phyloP scores from a whole-genome alignment of 208 protist species.

The Phytomonas serpens region DNA sequence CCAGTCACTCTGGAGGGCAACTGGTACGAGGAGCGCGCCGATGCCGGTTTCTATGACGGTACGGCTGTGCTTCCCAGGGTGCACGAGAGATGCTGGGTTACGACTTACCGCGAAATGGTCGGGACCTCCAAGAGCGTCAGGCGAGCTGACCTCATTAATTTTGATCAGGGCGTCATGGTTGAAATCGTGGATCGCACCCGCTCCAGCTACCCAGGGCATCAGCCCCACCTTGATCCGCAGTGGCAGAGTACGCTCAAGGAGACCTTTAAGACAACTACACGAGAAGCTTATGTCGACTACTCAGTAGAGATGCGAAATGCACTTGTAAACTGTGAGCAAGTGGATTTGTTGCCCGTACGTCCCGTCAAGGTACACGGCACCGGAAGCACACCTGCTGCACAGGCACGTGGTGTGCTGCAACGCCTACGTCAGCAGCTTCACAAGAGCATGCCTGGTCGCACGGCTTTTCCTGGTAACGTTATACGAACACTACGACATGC shows the following conservation, averaged over 20 bases:
- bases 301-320: neutral
- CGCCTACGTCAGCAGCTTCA: constrained; percentile 61
- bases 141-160: constrained; percentile 16
- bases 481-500: constrained; percentile 42
- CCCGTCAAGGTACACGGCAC: neutral
- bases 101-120: constrained; percentile 42
- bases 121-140: constrained; percentile 6
- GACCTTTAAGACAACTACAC: constrained; percentile 3
- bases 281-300: constrained; percentile 6
- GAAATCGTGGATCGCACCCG: constrained; percentile 69
- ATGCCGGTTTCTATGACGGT: constrained; percentile 75
- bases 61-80: constrained; percentile 25
- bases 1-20: constrained; percentile 72
- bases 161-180: constrained; percentile 63
- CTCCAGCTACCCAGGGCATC: constrained; percentile 70
- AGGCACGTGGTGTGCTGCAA: constrained; percentile 49
- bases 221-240: constrained; percentile 66
- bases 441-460: constrained; percentile 25
- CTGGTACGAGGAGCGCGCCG: constrained; percentile 78
- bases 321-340: constrained; percentile 9
- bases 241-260: constrained; percentile 12
- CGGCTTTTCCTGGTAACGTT: constrained; percentile 71
- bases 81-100: constrained; percentile 34
- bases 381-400: constrained; percentile 39
- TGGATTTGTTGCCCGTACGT: constrained; percentile 40